Evolutionary conservation across 805 yeast species (phyloP), one percentile per base, ranked within the genome.

Genomic region (Candida ortonii): DNA sequence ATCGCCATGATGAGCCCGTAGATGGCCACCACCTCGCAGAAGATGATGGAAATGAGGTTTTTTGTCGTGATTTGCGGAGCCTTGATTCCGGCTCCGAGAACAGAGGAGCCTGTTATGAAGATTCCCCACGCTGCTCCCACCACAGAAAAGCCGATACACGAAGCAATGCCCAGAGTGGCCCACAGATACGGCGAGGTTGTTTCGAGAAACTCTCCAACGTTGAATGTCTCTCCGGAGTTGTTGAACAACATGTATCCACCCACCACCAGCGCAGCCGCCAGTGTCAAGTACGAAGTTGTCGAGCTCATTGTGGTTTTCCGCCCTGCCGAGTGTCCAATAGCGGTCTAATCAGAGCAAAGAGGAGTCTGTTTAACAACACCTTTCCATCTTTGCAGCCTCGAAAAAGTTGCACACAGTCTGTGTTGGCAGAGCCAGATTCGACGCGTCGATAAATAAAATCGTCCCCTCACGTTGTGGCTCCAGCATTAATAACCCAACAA

Each of bases 121-220:
- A 93, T 93, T 46, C 98, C 98, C 98, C 98, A 93, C 5, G 97
- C 97, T 11, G 98, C 98, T 24, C 98, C 98, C 25, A 89, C 82
- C 11, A 93, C 97, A 30, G 94, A 81, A 40, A 93, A 73, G 10
- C 97, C 97, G 49, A 94, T 88, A 65, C 98, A 90, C 33, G 79
- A 65, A 11, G 84, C 81, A 44, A 93, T 87, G 36, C 98, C 98
- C 44, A 88, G 62, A 44, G 76, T 75, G 18, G 97, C 97, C 97
- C 97, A 93, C 82, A 93, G 76, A 59, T 93, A 93, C 6, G 98
- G 98, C 15, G 97, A 87, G 3, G 93, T 78, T 22, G 82, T 69
- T 47, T 79, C 77, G 47, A 93, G 72, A 56, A 90, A 89, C 47
- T 80, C 79, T 33, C 98, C 98, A 38, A 93, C 78, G 61, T 93